Base-by-base conservation (phyloP, 2,329 filamentous ascomycete species). In the Alternaria sp. region DNA sequence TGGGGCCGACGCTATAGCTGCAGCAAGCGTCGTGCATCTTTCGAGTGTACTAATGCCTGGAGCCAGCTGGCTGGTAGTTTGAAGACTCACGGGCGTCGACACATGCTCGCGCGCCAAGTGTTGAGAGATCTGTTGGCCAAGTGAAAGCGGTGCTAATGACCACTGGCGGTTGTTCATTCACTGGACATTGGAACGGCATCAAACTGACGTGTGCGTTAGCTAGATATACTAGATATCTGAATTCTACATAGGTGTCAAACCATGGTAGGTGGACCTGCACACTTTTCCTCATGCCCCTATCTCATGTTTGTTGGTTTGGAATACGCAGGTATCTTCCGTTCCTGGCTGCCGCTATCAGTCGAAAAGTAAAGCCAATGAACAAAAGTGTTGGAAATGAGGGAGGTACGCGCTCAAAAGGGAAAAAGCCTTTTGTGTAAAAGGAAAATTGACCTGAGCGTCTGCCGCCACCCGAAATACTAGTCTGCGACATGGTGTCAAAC, bases 1-100 rank as follows among this genome's bases (percentile, higher is more conserved):
- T 42, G 57, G 41, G 54, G 58, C 61, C 46, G 49, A 47, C n/a
- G 46, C 26, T 52, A 51, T 28, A 54, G 28, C 51, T 48, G 46
- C 26, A 38, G 41, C 26, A 34, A 51, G 43, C 26, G 34, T 47
- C 20, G 16, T 44, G 30, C 38, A 26, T 61, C 38, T 39, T 18
- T 47, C 28, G 51, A 34, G n/a, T 26, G 51, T 47, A 30, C 46
- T 41, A 53, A 61, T 48, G 38, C 46, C 22, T 32, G 26, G 30
- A n/a, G 34, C 18, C 34, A 36, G 22, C 44, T 49, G 22, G 30
- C 36, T 38, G 52, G 38, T 41, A 46, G 54, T 30, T 39, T 52
- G 36, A 30, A 48, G 34, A 36, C 46, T 34, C 36, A 51, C 32
- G 34, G 30, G 14, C 42, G 39, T 47, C 32, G 26, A 34, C 44